Percentiles rank a stretch among this genome's conserved stretches.
Conservation (phyloP, 1,284 basidiomycete species). For the Fistulinella cinereoalba region DNA sequence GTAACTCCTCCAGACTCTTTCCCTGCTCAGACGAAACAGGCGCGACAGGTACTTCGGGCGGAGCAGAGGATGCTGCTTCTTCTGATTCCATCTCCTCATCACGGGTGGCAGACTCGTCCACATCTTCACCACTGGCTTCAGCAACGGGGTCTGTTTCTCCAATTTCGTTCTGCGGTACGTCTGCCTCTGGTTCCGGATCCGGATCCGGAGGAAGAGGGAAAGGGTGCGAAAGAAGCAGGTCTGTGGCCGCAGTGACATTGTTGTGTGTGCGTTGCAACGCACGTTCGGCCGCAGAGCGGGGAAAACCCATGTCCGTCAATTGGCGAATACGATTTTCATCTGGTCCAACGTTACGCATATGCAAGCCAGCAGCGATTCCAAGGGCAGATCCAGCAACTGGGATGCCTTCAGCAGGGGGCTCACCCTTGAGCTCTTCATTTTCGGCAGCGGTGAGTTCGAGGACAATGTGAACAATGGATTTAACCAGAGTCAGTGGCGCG, state of each 20-base stretch:
- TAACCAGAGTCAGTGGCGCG: constrained; percentile 70
- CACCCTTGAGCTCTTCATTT: constrained; percentile 64
- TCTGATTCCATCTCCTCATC: constrained; percentile 32
- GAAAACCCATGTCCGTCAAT: constrained; percentile 96
- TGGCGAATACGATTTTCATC: constrained; percentile 79
- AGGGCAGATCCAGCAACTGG: constrained; percentile 29
- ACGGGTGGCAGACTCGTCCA: constrained; percentile 22
- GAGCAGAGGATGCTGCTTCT: constrained; percentile 18
- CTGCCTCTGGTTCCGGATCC: constrained; percentile 35
- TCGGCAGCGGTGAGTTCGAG: constrained; percentile 83
- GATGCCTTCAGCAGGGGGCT: constrained; percentile 26
- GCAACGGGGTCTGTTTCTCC: constrained; percentile 29
- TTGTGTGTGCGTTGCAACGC: constrained; percentile 85
- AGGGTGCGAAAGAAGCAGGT: constrained; percentile 82
- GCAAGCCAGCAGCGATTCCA: constrained; percentile 39
- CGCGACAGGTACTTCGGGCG: constrained; percentile 7
- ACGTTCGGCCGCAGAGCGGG: constrained; percentile 77
- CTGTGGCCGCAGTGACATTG: constrained; percentile 88
- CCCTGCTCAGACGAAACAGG: constrained; percentile 30
- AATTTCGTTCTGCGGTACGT: constrained; percentile 37
- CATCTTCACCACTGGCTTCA: constrained; percentile 28
- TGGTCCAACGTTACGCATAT: constrained; percentile 47
- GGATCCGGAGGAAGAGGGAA: constrained; percentile 72
- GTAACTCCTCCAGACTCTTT: constrained; percentile 61
- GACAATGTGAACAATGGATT: constrained; percentile 74